Base-by-base conservation (phyloP, 371 early-diverging fungal genomes). In the Phascolomyces articulosus region DNA sequence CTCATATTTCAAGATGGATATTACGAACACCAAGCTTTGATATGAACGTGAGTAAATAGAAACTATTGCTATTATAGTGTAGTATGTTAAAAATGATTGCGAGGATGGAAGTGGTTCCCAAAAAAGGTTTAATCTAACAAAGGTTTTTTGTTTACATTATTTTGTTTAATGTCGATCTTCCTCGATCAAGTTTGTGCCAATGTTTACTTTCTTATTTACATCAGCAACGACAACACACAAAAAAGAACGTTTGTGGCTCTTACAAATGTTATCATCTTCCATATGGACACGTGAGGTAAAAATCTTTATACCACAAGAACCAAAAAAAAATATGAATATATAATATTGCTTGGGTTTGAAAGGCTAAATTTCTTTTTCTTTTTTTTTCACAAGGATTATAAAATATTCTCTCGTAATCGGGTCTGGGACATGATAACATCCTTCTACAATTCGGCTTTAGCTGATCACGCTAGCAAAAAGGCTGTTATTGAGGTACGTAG, bases 201-300 rank as follows among this genome's bases (percentile, higher is more conserved):
- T 94, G 85, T 92, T 93, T 73, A 89, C 89, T 44, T 78, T 71
- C 40, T 66, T 93, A 63, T 92, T 95, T 71, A 86, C 85, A 27
- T 70, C 70, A 11, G 49, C 89, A 0, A 78, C 90, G 4, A 78
- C 83, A 0, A 75, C 83, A 23, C 80, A 83, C 64, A 85, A 86
- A 44, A 85, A 85, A 60, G 94, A 93, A 64, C 79, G 92, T 49
- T 75, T 84, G 15, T 95, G 93, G 93, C 80, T 94, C 55, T 74
- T 94, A 2, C 75, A 87, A 41, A 73, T 95, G 6, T 69, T 95
- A 23, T 78, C 87, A 4, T 73, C 82, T 10, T 68, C 88, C 66
- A 63, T 79, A 49, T 60, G 69, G 29, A 69, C 73, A 59, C 71
- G 80, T 74, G 80, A 69, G 63, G 61, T 65, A 53, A 23, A 41